Percentiles rank a stretch among this genome's conserved stretches.
These are phyloP conservation scores for Aspergillus ibericus DNA, from an alignment of 2,329 filamentous ascomycete genomes.

Conservation along the genomic window DNA sequence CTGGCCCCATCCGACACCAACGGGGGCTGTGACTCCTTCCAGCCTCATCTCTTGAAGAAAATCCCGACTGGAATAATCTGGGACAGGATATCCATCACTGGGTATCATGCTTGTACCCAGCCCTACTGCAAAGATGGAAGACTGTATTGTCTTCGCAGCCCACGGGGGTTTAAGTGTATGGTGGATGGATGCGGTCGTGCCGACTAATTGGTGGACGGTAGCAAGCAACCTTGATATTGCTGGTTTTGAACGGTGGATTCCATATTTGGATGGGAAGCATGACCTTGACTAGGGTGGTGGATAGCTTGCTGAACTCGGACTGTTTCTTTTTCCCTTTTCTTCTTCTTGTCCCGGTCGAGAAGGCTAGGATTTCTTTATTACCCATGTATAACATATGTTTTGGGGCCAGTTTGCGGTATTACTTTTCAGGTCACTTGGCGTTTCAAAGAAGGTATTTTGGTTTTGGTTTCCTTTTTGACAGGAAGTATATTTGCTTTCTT, in stretches of 20 bases:
- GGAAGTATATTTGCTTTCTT: too few species aligned
- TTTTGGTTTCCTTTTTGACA: too few species aligned
- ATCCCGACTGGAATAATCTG: neutral
- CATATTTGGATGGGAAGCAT: too few species aligned
- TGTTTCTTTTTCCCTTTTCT: constrained; percentile 5
- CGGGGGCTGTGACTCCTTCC: neutral
- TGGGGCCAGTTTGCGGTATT: too few species aligned
- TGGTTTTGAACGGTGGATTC: too few species aligned
- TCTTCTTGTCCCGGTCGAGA: neutral
- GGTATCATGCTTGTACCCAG: constrained; percentile 18
- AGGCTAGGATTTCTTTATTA: too few species aligned
- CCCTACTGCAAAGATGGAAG: constrained; percentile 17
- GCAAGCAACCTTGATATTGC: neutral
- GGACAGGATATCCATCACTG: constrained; percentile 5
- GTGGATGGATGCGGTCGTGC: constrained; percentile 17
- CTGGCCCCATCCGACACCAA: neutral
- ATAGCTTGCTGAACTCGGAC: neutral
- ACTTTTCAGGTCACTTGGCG: too few species aligned
- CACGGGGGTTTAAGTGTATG: constrained; percentile 22
- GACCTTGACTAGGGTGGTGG: too few species aligned
- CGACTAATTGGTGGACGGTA: neutral
- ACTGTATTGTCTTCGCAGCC: constrained; percentile 6
- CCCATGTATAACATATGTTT: too few species aligned
- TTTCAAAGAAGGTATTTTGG: too few species aligned
- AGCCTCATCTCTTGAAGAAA: neutral